These are phyloP conservation scores for Phyllachora maydis DNA, from an alignment of 2,329 filamentous ascomycete species.

Conservation along the genomic window DNA sequence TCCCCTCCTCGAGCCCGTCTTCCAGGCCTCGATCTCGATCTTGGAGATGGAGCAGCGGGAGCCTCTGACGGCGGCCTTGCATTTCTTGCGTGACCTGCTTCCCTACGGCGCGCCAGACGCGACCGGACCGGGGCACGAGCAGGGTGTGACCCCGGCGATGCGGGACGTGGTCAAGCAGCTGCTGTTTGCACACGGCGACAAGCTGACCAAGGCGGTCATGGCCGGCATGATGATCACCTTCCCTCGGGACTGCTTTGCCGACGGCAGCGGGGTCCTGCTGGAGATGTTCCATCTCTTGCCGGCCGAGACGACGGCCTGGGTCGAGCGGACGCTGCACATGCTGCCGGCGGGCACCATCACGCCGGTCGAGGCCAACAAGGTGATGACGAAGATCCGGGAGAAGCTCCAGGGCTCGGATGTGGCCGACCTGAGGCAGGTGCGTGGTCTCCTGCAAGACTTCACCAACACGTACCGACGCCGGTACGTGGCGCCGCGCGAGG, in stretches of 20 bases:
- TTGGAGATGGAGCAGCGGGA: constrained; percentile 81
- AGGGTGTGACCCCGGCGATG: constrained; percentile 53
- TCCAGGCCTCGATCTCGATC: constrained; percentile 71
- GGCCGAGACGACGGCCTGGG: constrained; percentile 59
- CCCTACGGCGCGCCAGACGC: too few species aligned
- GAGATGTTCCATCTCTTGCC: constrained; percentile 77
- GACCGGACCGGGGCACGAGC: too few species aligned
- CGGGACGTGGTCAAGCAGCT: constrained; percentile 54
- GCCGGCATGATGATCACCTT: constrained; percentile 99
- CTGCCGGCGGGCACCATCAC: constrained; percentile 68
- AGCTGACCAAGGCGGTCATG: constrained; percentile 71
- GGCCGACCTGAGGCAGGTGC: constrained; percentile 50
- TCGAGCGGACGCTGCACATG: constrained; percentile 64
- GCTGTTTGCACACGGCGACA: constrained; percentile 47
- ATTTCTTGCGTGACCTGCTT: constrained; percentile 81
- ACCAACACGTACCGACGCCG: constrained; percentile 84
- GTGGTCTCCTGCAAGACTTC: constrained; percentile 81
- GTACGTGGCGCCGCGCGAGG: constrained; percentile 89
- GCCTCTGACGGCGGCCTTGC: constrained; percentile 74
- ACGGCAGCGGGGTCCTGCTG: constrained; percentile 82
- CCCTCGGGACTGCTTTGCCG: constrained; percentile 84
- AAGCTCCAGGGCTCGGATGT: constrained; percentile 45
- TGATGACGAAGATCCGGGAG: constrained; percentile 65
- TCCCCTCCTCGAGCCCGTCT: constrained; percentile 58
- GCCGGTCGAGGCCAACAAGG: constrained; percentile 56